A percentile compares a stretch with the other conserved stretches of the same genome.
Conservation (phyloP, 805 yeast genomes). For the Sugiyamaella americana region DNA sequence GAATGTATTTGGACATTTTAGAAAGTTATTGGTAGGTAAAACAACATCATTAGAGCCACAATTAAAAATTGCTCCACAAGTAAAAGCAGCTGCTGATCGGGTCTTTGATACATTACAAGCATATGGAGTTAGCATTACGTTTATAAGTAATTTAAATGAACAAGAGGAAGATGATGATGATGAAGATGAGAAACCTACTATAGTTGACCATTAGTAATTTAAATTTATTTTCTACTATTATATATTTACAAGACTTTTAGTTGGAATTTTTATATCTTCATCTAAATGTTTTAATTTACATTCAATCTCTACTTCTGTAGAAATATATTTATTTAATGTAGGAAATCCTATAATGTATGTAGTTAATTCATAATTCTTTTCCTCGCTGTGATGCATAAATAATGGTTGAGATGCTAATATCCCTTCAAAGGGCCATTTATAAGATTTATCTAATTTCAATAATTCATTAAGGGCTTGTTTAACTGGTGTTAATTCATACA, state of each 20-base stretch:
- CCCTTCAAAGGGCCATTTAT: slow-evolving; percentile 4
- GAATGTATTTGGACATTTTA: slow-evolving; percentile 15
- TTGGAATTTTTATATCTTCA: too few species aligned
- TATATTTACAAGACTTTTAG: too few species aligned
- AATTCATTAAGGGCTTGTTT: slow-evolving; percentile 6
- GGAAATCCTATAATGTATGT: slow-evolving; percentile 15
- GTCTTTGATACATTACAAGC: slow-evolving; percentile 2
- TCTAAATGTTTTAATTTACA: slow-evolving; percentile 14
- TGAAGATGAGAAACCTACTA: slow-evolving; percentile 1
- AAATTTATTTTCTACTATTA: too few species aligned
- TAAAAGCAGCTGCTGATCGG: slow-evolving; percentile 6
- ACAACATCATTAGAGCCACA: slow-evolving; percentile 4
- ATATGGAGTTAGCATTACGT: background rate
- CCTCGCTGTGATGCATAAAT: slow-evolving; percentile 3
- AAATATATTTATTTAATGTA: slow-evolving; percentile 6
- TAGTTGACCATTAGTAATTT: too few species aligned
- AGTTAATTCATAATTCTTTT: background rate
- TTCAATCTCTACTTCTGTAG: slow-evolving; percentile 12
- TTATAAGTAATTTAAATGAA: slow-evolving; percentile 5
- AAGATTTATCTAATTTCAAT: background rate
- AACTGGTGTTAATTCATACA: background rate
- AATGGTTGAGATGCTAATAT: slow-evolving; percentile 13
- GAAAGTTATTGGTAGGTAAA: background rate
- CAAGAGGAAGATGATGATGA: slow-evolving; percentile 14
- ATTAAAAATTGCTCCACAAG: slow-evolving; percentile 5